Evolutionary conservation across 176 grass and related monocot species (phyloP), one percentile per base, ranked within the genome.

Genomic region (barley (Hordeum vulgare)): DNA sequence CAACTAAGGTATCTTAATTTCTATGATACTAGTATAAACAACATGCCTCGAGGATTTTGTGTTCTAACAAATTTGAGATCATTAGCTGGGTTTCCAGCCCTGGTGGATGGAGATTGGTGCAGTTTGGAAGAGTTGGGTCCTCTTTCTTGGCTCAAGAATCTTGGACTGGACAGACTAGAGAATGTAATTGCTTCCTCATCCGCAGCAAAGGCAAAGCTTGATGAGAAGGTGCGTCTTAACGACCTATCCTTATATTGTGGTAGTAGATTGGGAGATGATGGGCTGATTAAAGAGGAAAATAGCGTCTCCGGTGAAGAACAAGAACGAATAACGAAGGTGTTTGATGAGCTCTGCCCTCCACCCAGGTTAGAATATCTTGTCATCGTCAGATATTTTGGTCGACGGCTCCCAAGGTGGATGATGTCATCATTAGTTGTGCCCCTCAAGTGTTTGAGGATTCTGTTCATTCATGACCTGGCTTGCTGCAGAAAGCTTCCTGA

Each of bases 341-440:
- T 84, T 51, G 60, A 89, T 41, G 61, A 68, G 6, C 33, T 89
- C 1, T 80, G 68, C 12, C 81, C 81, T 44, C 75, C 81, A 0
- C 21, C 76, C 9, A 65, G 3, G 11, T 5, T 89, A 33, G 40
- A 42, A 12, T 12, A 0, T 44, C 65, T 86, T 51, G 12, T 1
- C 0, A 71, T 86, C 4, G 1, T 10, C 6, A 39, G 39, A 17
- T 86, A 79, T 57, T 58, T 68, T 73, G 84, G 84, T 0, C 18
- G 27, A 33, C 7, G 69, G 0, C 25, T 35, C 60, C 75, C 84
- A 47, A 53, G 3, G 14, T 86, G 84, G 84, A 78, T 61, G 54
- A 67, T 21, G 11, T 23, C 75, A 4, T 28, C 17, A 24, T 36
- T 18, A 41, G 34, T 1, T 5, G 1, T 8, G 11, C 13, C 20